Evolutionary conservation across 2,329 filamentous ascomycete species (phyloP).

Genomic region (Aspergillus carbonarius): DNA sequence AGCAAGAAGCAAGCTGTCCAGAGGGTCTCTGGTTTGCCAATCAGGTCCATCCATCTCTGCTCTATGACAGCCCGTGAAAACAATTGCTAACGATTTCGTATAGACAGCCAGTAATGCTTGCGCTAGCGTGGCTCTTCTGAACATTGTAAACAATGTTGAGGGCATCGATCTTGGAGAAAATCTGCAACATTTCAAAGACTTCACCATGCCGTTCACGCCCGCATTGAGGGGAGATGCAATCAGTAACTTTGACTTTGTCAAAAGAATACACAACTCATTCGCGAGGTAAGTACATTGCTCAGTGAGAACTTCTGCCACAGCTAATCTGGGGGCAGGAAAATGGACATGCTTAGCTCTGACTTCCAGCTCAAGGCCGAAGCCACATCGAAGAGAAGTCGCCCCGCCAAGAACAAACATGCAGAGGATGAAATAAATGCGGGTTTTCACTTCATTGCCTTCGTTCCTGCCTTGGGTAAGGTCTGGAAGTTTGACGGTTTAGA

Average conservation of each 20-base stretch:
- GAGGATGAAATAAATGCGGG: constrained; percentile 59
- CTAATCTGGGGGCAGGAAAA: constrained; percentile 52
- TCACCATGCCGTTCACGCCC: constrained; percentile 67
- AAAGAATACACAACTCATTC: constrained; percentile 83
- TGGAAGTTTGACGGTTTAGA: constrained; percentile 91
- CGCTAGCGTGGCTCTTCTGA: constrained; percentile 87
- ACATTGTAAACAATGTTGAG: constrained; percentile 84
- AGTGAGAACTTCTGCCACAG: neutral
- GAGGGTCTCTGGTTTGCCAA: constrained; percentile 88
- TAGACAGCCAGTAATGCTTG: constrained; percentile 82
- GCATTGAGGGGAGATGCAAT: constrained; percentile 74
- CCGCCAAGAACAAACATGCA: constrained; percentile 41
- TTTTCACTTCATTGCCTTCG: constrained; percentile 88
- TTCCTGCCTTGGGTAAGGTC: constrained; percentile 69
- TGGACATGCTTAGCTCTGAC: constrained; percentile 73
- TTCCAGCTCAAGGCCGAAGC: constrained; percentile 56
- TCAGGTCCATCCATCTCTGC: constrained; percentile 56
- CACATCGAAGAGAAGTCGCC: constrained; percentile 38
- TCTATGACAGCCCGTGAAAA: neutral
- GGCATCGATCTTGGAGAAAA: constrained; percentile 67
- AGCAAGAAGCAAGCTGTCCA: constrained; percentile 56
- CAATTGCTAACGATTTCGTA: constrained; percentile 6
- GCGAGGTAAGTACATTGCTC: constrained; percentile 53
- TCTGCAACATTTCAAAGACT: constrained; percentile 69
- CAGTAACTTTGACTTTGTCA: constrained; percentile 71